Percentiles rank a stretch among this genome's conserved stretches.
Conservation (phyloP, 2,329 filamentous ascomycete species). For the Aspergillus brasiliensis region DNA sequence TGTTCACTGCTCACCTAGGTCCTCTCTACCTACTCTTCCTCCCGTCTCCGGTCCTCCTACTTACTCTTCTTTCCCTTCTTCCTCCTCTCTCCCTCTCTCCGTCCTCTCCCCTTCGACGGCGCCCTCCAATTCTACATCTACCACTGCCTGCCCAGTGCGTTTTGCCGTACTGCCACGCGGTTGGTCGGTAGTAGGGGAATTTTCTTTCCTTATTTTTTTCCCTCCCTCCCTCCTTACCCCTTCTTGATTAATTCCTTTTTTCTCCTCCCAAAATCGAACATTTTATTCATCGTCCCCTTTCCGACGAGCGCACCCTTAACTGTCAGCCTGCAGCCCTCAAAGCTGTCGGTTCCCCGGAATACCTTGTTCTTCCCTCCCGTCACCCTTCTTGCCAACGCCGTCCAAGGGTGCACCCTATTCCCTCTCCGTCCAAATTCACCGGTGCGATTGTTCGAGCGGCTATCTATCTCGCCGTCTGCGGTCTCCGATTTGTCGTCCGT, state of each 20-base stretch:
- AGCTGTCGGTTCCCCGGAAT: conserved; percentile 1
- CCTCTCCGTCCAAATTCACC: conserved; percentile 6
- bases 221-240: conserved; percentile 12
- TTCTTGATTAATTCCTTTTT: conserved; percentile 17
- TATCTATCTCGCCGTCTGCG: conserved; percentile 3
- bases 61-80: conserved; percentile 21
- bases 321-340: conserved; percentile 2
- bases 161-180: conserved; percentile 34
- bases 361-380: conserved; percentile 9
- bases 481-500: conserved; percentile 11
- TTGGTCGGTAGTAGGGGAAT: conserved; percentile 27
- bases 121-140: conserved; percentile 15
- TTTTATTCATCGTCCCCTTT: conserved; percentile 12
- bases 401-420: conserved; percentile 3
- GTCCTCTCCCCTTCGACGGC: conserved; percentile 20
- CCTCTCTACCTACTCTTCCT: conserved; percentile 18
- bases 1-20: conserved; percentile 14
- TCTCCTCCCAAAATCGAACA: neutral
- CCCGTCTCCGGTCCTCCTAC: conserved; percentile 16
- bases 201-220: conserved; percentile 12
- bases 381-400: conserved; percentile 10
- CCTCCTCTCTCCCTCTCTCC: conserved; percentile 23
- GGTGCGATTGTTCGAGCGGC: conserved; percentile 14
- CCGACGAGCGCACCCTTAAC: conserved; percentile 5
- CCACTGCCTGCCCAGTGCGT: conserved; percentile 31